Evolutionary conservation across 495 filamentous ascomycete species (phyloP), one percentile per base, ranked within the genome.

Genomic region (Penicillium ochrochloron): DNA sequence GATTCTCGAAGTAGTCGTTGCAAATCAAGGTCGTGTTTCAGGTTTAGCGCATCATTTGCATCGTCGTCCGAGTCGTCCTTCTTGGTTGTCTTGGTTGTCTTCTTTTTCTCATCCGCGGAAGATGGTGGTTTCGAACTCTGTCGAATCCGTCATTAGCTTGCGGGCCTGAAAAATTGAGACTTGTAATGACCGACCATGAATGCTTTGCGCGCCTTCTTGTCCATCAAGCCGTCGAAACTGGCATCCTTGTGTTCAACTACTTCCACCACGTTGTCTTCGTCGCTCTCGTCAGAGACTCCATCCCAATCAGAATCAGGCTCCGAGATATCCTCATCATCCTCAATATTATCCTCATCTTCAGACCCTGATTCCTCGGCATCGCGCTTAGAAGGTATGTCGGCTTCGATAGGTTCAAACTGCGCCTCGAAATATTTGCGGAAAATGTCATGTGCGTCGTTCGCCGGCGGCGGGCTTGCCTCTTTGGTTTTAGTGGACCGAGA

Each of bases 11-110:
- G 86, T 12, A 99, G 85, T 17, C 93, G 86, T 70, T 97, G 94
- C 21, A 99, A 84, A 11, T 90, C 93, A 25, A 98, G 86, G 69
- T 99, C 95, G 72, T 97, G 95, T 76, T 94, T 94, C 3, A 97
- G 80, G 64, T 92, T 90, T 15, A 78, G 74, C 9, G 83, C 79
- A 69, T 91, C 89, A 3, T 77, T 25, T 33, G 53, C 75, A 14
- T 74, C 70, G 42, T 83, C 80, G 62, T 85, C 82, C 25, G 80
- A 79, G 39, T 83, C 77, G 54, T 86, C 78, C 23, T 72, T 73
- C 62, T 72, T 83, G 15, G 66, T 72, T 15, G 74, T 78, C 21
- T 73, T 68, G 10, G 73, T 69, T 17, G 71, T 33, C 33, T 77
- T 74, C 25, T 73, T 60, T 14, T 73, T 68, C 48, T 70, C 64